Conservation (phyloP, 176 grass and related monocot genomes). For the Poa pratensis region DNA sequence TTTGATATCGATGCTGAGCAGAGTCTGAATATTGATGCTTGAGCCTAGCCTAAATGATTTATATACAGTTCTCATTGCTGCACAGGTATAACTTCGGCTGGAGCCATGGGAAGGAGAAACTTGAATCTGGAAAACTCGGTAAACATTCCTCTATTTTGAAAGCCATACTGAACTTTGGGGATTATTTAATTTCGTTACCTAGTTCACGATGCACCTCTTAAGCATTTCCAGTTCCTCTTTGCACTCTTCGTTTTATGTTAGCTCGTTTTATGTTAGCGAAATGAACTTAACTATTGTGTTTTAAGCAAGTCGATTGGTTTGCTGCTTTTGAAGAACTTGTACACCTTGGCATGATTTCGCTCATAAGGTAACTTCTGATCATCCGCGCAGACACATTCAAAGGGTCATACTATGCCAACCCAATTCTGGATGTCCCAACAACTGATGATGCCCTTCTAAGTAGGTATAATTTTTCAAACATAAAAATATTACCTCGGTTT, state of each 20-base stretch:
- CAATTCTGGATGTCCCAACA: conserved; percentile 78
- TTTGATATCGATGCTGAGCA: not conserved
- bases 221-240: not conserved
- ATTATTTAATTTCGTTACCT: not conserved
- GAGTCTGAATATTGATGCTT: not conserved
- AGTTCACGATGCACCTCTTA: not conserved
- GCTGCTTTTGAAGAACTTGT: not conserved
- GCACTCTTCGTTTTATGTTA: not conserved
- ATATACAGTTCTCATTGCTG: not conserved
- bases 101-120: conserved; percentile 94
- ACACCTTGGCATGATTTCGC: not conserved
- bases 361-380: conserved; percentile 9
- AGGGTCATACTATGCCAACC: conserved; percentile 97
- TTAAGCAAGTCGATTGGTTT: not conserved
- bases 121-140: conserved; percentile 92
- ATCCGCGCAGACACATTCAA: conserved; percentile 79
- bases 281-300: not conserved
- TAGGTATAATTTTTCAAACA: conserved; percentile 52
- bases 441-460: conserved; percentile 60
- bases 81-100: conserved; percentile 89
- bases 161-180: not conserved
- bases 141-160: conserved; percentile 1
- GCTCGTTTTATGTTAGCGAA: not conserved
- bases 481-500: not conserved
- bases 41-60: too few relatives aligned